phyloP scores from a whole-genome alignment of 1,284 basidiomycete species.

The Meira miltonrushii region DNA sequence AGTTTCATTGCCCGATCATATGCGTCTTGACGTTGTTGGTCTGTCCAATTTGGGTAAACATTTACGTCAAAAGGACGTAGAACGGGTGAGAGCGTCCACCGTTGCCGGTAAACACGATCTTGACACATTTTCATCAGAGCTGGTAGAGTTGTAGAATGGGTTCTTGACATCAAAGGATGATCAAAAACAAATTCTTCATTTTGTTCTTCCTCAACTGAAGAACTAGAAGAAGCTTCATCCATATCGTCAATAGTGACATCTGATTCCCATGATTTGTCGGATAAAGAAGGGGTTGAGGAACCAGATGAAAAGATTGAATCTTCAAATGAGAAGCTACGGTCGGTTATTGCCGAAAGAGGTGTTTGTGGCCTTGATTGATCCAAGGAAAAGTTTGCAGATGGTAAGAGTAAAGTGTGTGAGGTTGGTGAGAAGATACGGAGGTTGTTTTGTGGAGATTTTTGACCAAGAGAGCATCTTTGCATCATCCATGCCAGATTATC shows the following conservation, averaged over 20 bases:
- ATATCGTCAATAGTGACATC: neutral
- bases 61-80: neutral
- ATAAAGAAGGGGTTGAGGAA: neutral
- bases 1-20: no score
- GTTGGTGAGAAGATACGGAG: no score
- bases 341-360: no score
- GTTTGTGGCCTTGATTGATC: no score
- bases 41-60: no score
- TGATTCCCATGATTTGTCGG: neutral
- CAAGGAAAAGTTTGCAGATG: no score
- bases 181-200: neutral
- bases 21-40: no score
- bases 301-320: no score
- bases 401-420: no score
- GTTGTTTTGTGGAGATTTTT: no score
- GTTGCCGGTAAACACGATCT: neutral
- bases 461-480: neutral
- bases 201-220: neutral
- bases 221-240: neutral
- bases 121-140: neutral
- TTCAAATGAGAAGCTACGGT: no score
- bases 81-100: neutral
- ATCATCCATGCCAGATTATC: constrained; percentile 48
- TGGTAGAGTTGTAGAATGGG: neutral
- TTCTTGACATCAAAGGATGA: neutral